Evolutionary conservation across 108 stramenopile species (phyloP).

Genomic region (Mediolabrus comicus): DNA sequence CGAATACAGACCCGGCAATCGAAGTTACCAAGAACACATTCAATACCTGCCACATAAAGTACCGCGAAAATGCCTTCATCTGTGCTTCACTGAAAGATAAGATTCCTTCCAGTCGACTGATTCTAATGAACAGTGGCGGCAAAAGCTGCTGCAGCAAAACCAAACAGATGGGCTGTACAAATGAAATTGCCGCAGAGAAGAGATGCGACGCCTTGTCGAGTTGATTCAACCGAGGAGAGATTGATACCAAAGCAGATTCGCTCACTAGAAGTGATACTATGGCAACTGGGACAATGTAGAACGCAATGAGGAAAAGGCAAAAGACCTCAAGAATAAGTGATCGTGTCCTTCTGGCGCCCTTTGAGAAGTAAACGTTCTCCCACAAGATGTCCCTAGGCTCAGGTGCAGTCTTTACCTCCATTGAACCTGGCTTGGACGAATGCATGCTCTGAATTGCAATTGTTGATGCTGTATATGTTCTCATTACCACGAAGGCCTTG

Average conservation of each 20-base stretch:
- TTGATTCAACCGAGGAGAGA: conserved; percentile 75
- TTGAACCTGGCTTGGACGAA: conserved; percentile 78
- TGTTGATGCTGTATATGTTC: conserved; percentile 88
- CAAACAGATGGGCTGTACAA: conserved; percentile 87
- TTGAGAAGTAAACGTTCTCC: conserved; percentile 86
- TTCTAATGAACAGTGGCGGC: conserved; percentile 81
- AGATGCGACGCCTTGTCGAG: conserved; percentile 77
- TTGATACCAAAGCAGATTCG: conserved; percentile 74
- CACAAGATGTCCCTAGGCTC: conserved; percentile 87
- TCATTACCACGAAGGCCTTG: conserved; percentile 91
- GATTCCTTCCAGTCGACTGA: conserved; percentile 77
- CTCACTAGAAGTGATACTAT: conserved; percentile 85
- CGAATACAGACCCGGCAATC: conserved; percentile 89
- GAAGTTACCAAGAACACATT: conserved; percentile 92
- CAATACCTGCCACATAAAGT: conserved; percentile 88
- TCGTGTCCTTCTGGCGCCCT: conserved; percentile 74
- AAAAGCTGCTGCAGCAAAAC: conserved; percentile 79
- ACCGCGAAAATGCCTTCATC: conserved; percentile 86
- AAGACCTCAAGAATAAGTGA: conserved; percentile 75
- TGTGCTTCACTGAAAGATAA: conserved; percentile 82
- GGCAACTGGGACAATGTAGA: conserved; percentile 85
- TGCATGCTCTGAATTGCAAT: conserved; percentile 94
- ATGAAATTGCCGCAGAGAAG: conserved; percentile 75
- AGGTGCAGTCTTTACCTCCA: conserved; percentile 84
- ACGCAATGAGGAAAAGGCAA: conserved; percentile 74